Evolutionary conservation across 306 rosid genomes (phyloP), one percentile per base, ranked within the genome.

Genomic region (Citrullus amarus): DNA sequence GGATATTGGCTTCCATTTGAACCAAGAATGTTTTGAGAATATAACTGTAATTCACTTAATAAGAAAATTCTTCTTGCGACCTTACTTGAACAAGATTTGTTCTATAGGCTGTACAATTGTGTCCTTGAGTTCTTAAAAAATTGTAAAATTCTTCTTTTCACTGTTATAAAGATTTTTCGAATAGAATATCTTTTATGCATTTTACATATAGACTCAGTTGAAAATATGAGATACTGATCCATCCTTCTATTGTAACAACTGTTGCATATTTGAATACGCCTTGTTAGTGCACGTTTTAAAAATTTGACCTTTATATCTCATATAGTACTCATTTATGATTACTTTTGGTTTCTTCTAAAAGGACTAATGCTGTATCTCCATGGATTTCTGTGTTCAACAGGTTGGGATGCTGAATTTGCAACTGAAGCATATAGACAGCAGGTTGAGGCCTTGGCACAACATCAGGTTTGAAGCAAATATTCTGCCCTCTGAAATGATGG

Each of bases 351-450:
- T 72, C 18, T 51, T 28, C 48, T 28, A 14, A 48, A 9, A 14
- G 51, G 15, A 44, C 71, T 32, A 53, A 77, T 71, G 54, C 43
- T 59, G 54, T 56, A 81, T 68, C 67, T 79, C 57, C 66, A 34
- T 79, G 83, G 46, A 34, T 54, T 73, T 61, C 59, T 48, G 34
- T 65, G 75, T 83, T 41, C 16, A 53, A 65, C 81, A 95, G 99
- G 92, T 43, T 95, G 99, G 99, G 99, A 95, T 88, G 93, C 97
- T 79, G 99, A 95, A 83, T 91, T 89, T 81, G 99, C 99, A 34
- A 95, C 99, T 36, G 93, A 85, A 87, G 99, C 99, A 75, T 95
- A 95, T 88, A 87, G 99, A 17, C 99, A 95, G 86, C 90, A 92
- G 86, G 99, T 95, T 67, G 97, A 95, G 89, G 90, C 96, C 83